Evolutionary conservation across 305 asterid genomes (phyloP).

Genomic region (Rubia occidens): DNA sequence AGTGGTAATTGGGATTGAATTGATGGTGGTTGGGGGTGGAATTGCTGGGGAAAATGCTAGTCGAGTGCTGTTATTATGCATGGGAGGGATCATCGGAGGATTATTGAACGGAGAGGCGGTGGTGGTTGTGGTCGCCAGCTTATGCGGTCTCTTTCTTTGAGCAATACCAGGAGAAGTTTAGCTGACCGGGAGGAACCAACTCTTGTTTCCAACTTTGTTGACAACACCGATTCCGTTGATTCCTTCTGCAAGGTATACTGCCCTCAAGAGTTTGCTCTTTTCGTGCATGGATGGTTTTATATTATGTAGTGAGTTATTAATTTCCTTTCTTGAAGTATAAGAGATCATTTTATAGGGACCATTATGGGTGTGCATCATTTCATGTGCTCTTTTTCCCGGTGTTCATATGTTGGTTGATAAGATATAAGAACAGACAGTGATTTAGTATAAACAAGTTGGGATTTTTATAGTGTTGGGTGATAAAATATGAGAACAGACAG

Average conservation of each 20-base stretch:
- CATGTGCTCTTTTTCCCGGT: background rate
- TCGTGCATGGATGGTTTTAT: background rate
- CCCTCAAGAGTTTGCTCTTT: constrained; percentile 15
- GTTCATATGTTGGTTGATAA: background rate
- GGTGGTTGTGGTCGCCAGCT: constrained; percentile 35
- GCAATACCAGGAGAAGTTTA: constrained; percentile 33
- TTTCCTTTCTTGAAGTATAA: background rate
- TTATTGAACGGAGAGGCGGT: constrained; percentile 16
- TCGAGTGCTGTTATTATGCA: constrained; percentile 42
- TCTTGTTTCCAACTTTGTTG: constrained; percentile 25
- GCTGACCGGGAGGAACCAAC: constrained; percentile 29
- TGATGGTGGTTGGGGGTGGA: constrained; percentile 41
- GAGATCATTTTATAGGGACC: background rate
- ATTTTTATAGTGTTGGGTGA: background rate
- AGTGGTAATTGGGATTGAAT: constrained; percentile 17
- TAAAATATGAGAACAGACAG: background rate
- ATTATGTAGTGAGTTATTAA: constrained; percentile 7
- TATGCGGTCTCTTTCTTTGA: constrained; percentile 43
- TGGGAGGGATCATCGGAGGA: constrained; percentile 47
- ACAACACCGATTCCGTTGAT: constrained; percentile 23
- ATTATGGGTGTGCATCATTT: background rate
- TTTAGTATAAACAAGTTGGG: background rate
- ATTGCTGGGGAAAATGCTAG: constrained; percentile 50
- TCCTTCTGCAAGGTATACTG: constrained; percentile 58
- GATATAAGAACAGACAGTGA: background rate